phyloP scores from a whole-genome alignment of 768 basidiomycete species.

The Hypsizygus marmoreus region DNA sequence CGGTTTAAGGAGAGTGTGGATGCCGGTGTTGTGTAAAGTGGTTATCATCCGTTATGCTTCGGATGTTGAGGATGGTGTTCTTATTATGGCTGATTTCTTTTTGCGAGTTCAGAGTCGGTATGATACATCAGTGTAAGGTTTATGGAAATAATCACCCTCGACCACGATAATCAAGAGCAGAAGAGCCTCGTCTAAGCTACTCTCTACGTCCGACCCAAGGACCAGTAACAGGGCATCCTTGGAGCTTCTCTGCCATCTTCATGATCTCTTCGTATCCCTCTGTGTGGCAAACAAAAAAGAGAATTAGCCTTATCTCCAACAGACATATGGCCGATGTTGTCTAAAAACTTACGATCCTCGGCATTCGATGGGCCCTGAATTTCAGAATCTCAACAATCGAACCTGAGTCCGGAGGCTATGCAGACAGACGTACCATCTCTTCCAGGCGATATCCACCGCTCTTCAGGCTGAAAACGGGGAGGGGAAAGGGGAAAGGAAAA shows the following conservation, averaged over 20 bases:
- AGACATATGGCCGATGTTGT: constrained; percentile 34
- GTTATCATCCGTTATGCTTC: too few species aligned
- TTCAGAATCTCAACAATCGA: neutral
- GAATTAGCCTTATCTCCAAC: neutral
- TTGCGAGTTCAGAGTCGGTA: too few species aligned
- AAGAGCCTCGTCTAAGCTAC: too few species aligned
- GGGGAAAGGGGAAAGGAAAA: neutral
- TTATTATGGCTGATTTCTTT: too few species aligned
- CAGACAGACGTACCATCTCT: constrained; percentile 35
- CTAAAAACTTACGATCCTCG: constrained; percentile 39
- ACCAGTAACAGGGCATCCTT: constrained; percentile 49
- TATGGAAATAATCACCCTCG: too few species aligned
- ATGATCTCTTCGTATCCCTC: constrained; percentile 45
- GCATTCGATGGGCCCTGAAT: neutral
- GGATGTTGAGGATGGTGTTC: too few species aligned
- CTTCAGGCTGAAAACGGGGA: constrained; percentile 24
- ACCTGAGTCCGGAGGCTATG: neutral
- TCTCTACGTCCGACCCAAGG: too few species aligned
- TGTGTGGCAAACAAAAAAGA: constrained; percentile 14
- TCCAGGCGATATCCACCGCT: constrained; percentile 44
- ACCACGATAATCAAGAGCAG: too few species aligned
- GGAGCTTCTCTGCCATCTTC: constrained; percentile 39
- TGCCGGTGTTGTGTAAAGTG: constrained; percentile 12
- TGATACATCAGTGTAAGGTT: too few species aligned
- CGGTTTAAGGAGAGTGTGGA: constrained; percentile 34